Conservation (phyloP, 371 early-diverging fungal species). For the Chytridium lagenaria region DNA sequence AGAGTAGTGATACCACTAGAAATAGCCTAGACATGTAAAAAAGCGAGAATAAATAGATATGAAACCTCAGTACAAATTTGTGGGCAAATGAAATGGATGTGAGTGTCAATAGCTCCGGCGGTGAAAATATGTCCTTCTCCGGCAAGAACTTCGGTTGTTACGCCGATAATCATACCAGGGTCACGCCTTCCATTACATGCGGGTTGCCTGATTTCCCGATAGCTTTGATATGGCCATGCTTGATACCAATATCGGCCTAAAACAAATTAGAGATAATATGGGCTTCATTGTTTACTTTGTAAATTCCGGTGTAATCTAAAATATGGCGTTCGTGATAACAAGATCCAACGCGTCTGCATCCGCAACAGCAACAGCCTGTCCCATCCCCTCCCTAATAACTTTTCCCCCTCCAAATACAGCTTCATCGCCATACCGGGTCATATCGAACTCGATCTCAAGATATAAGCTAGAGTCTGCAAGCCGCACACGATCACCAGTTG, state of each 20-base stretch:
- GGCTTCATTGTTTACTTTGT: constrained; percentile 66
- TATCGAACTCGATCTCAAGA: constrained; percentile 88
- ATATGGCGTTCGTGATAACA: constrained; percentile 90
- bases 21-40: constrained; percentile 60
- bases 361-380: constrained; percentile 69
- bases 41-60: constrained; percentile 16
- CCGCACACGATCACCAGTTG: constrained; percentile 85
- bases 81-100: constrained; percentile 92
- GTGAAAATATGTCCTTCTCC: constrained; percentile 91
- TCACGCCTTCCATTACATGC: constrained; percentile 91
- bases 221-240: constrained; percentile 78
- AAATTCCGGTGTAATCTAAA: constrained; percentile 92
- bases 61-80: constrained; percentile 77
- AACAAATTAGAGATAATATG: background rate
- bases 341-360: constrained; percentile 81
- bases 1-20: constrained; percentile 87
- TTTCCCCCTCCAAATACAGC: constrained; percentile 62
- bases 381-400: constrained; percentile 93
- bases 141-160: constrained; percentile 86
- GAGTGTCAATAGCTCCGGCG: constrained; percentile 91
- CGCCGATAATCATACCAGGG: constrained; percentile 86
- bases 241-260: constrained; percentile 90
- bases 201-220: constrained; percentile 98
- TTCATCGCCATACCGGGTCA: constrained; percentile 89
- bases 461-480: constrained; percentile 84